Evolutionary conservation across 345 rosid species (phyloP), one percentile per base, ranked within the genome.

Genomic region (Xanthoceras sorbifolium): DNA sequence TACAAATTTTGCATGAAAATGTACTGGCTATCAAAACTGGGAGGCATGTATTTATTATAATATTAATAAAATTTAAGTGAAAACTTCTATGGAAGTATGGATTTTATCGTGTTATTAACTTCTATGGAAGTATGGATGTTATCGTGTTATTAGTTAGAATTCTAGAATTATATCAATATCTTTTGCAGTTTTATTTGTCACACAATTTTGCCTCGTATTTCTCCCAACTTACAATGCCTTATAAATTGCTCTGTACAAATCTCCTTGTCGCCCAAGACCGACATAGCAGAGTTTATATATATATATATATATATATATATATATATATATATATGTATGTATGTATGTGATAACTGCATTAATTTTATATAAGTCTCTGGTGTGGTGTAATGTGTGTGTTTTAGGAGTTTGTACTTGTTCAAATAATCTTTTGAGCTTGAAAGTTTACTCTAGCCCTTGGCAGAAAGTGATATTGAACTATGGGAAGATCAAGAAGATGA

Each of bases 401-500:
- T 32, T 59, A 10, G 62, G 67, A 73, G 78, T 46, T 67, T 52
- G 55, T 63, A 8, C 31, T 71, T 71, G 65, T 23, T 71, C 14
- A 71, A 48, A 60, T 75, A 69, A 52, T 55, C 48, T 22, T 63
- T 79, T 84, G 50, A 80, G 75, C 63, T 74, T 72, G 52, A 73
- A 73, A 81, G 74, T 65, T 68, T 76, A 63, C 64, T 60, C 60
- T 65, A 54, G 81, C 72, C 78, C 62, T 64, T 79, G 85, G 81
- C 87, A 88, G 85, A 78, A 80, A 67, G 48, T 61, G 34, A 59
- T 64, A 28, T 80, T 26, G 85, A 85, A 81, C 80, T 79, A 60
- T 96, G 98, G 97, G 97, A 92, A 80, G 97, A 92, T 54, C 85
- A 86, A 76, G 93, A 91, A 86, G 98, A 92, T 86, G 92, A 91